Evolutionary conservation across 2,329 filamentous ascomycete genomes (phyloP).

Genomic region (Scolecobasidium constrictum): DNA sequence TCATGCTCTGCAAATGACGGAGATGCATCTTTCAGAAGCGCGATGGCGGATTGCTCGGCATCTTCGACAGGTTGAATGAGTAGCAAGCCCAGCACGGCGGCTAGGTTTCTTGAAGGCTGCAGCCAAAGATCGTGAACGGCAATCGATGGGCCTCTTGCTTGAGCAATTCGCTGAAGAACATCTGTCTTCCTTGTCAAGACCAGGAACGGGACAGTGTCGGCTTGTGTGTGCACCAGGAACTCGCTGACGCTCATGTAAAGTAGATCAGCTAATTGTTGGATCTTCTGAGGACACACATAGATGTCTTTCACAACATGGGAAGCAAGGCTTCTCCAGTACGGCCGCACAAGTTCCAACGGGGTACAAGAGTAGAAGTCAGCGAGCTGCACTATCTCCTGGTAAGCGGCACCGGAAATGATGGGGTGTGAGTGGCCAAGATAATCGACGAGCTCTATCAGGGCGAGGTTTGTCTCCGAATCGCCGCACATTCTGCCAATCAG

Average conservation of each 20-base stretch:
- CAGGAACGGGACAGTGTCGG: constrained; percentile 74
- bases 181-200: constrained; percentile 69
- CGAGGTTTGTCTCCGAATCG: constrained; percentile 77
- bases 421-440: constrained; percentile 77
- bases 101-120: constrained; percentile 44
- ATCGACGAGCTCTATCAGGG: constrained; percentile 72
- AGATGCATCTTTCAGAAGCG: constrained; percentile 57
- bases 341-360: constrained; percentile 61
- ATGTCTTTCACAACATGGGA: constrained; percentile 77
- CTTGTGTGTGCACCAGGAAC: constrained; percentile 65
- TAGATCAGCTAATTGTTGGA: constrained; percentile 68
- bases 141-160: constrained; percentile 45
- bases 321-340: constrained; percentile 82
- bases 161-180: constrained; percentile 69
- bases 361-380: constrained; percentile 54
- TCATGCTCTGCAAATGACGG: constrained; percentile 55
- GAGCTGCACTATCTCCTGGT: constrained; percentile 67
- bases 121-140: constrained; percentile 51
- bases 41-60: constrained; percentile 56
- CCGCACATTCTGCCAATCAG: constrained; percentile 62
- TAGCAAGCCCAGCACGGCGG: constrained; percentile 47
- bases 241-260: constrained; percentile 64
- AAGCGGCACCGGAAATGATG: constrained; percentile 69
- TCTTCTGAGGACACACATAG: constrained; percentile 67
- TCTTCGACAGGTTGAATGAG: constrained; percentile 52